Evolutionary conservation across 108 stramenopile species (phyloP).

Genomic region (Cyclotella baltica): DNA sequence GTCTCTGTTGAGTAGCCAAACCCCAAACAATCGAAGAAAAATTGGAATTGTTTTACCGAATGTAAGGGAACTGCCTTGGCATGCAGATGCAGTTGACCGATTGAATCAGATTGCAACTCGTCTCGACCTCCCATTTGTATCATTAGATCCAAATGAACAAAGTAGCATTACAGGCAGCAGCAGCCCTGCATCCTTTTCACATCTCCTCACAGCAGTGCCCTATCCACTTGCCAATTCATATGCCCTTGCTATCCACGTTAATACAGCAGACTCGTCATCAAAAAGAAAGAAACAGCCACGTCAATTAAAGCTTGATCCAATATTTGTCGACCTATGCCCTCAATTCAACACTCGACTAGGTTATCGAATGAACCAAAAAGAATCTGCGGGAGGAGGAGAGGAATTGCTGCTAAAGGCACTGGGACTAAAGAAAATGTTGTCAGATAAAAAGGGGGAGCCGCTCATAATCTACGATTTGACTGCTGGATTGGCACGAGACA

Average conservation of each 20-base stretch:
- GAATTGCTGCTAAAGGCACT: slow-evolving; percentile 74
- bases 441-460: slow-evolving; percentile 18
- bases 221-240: slow-evolving; percentile 26
- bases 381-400: slow-evolving; percentile 27
- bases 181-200: slow-evolving; percentile 9
- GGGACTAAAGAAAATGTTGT: slow-evolving; percentile 46
- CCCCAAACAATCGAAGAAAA: neutral
- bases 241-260: slow-evolving; percentile 34
- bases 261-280: slow-evolving; percentile 8
- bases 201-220: slow-evolving; percentile 41
- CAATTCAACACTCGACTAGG: slow-evolving; percentile 52
- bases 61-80: neutral
- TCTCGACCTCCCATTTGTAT: neutral
- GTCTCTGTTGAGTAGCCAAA: neutral
- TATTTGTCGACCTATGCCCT: slow-evolving; percentile 76
- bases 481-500: slow-evolving; percentile 86
- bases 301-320: slow-evolving; percentile 31
- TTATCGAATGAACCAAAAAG: slow-evolving; percentile 44
- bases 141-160: neutral
- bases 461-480: slow-evolving; percentile 78
- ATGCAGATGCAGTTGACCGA: slow-evolving; percentile 6
- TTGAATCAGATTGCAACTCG: slow-evolving; percentile 2
- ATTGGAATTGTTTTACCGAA: neutral
- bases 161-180: neutral
- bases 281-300: slow-evolving; percentile 7